Percentiles rank a stretch among this genome's conserved stretches.
phyloP scores from a whole-genome alignment of 106 monocot genomes.

The Ottelia alismoides region DNA sequence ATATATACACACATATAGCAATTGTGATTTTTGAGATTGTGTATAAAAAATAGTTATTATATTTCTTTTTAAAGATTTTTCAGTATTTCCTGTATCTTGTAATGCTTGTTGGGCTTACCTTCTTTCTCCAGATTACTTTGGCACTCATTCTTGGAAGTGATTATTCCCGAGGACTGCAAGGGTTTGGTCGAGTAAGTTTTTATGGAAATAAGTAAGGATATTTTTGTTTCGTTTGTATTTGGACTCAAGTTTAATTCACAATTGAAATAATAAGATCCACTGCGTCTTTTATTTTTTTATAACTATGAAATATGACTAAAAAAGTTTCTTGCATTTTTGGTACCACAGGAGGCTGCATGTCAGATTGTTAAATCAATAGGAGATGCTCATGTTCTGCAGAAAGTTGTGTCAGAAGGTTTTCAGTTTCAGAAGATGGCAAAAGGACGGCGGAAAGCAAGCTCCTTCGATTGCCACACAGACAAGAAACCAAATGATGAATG shows the following conservation, averaged over 20 bases:
- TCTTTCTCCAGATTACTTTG: constrained; percentile 46
- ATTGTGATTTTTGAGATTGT: too few relatives aligned
- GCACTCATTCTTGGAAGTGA: constrained; percentile 89
- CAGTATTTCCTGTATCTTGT: too few relatives aligned
- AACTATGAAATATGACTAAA: too few relatives aligned
- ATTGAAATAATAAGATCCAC: too few relatives aligned
- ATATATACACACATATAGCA: too few relatives aligned
- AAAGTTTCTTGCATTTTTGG: constrained; percentile 3
- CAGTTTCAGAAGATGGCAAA: constrained; percentile 27
- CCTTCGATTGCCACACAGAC: constrained; percentile 5
- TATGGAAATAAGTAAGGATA: too few relatives aligned
- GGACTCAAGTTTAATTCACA: too few relatives aligned
- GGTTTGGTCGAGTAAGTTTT: constrained; percentile 79
- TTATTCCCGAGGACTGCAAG: constrained; percentile 65
- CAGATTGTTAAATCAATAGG: constrained; percentile 73
- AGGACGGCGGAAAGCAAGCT: constrained; percentile 16
- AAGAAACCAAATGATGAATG: too few relatives aligned
- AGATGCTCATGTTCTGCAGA: constrained; percentile 38
- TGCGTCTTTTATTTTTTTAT: background rate
- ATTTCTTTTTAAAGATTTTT: too few relatives aligned
- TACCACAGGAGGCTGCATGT: constrained; percentile 69
- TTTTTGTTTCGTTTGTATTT: too few relatives aligned
- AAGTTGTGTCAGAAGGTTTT: constrained; percentile 40
- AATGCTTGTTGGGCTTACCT: too few relatives aligned
- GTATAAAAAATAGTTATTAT: too few relatives aligned